phyloP scores from a whole-genome alignment of 129 eudicot species.

The Cynara cardunculus region DNA sequence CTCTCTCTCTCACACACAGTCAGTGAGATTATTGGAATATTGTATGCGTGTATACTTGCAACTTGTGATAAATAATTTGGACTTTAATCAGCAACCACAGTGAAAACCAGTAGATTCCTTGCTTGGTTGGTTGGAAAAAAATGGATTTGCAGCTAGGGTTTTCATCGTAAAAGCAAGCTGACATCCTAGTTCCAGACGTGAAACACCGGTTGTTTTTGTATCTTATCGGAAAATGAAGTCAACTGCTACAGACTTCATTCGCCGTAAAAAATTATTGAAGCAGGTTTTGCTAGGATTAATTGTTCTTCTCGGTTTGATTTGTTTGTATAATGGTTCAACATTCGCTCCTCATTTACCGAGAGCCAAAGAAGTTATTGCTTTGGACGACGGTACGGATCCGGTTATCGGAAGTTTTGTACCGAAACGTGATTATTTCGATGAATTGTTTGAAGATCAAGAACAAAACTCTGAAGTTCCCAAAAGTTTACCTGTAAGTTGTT shows the following conservation, averaged over 20 bases:
- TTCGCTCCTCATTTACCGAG: constrained; percentile 44
- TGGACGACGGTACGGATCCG: constrained; percentile 58
- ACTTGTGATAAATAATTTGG: neutral
- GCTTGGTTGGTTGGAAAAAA: constrained; percentile 15
- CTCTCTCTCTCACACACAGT: neutral
- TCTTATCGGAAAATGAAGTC: constrained; percentile 39
- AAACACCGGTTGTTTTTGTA: neutral
- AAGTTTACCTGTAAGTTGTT: constrained; percentile 61
- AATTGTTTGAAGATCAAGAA: constrained; percentile 54
- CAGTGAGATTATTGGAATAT: constrained; percentile 9
- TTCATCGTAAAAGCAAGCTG: constrained; percentile 5
- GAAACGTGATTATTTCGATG: constrained; percentile 54
- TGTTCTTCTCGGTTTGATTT: constrained; percentile 49
- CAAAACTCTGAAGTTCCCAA: constrained; percentile 53
- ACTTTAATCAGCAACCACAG: constrained; percentile 3
- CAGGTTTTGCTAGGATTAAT: constrained; percentile 44
- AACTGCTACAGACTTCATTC: constrained; percentile 37
- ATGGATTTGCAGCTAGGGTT: constrained; percentile 39
- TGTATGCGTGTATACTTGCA: neutral
- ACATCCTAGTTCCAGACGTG: constrained; percentile 11
- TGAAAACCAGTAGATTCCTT: constrained; percentile 20
- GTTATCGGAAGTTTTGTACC: constrained; percentile 34
- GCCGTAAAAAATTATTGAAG: constrained; percentile 36
- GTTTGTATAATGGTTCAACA: constrained; percentile 52
- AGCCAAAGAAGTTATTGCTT: constrained; percentile 29